Conservation (phyloP, 208 protist genomes). For the Leishmania tropica region DNA sequence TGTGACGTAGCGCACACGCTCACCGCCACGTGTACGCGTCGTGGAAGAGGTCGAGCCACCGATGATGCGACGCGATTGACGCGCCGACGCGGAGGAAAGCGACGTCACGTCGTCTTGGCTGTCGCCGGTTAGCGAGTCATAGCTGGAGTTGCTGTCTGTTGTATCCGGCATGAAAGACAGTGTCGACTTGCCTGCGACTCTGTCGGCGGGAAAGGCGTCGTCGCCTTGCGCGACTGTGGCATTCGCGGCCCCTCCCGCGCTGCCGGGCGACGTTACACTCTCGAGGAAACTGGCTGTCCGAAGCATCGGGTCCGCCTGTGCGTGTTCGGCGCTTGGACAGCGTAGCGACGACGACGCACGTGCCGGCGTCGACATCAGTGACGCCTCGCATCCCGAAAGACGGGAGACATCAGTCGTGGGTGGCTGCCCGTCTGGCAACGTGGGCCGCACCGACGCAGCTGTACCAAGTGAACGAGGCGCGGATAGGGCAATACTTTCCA, state of each 20-base stretch:
- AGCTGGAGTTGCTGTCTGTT: not conserved
- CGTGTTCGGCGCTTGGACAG: not conserved
- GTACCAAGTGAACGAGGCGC: not conserved
- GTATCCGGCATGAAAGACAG: constrained; percentile 9
- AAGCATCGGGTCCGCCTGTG: not conserved
- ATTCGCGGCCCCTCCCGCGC: not conserved
- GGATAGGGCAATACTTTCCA: not conserved
- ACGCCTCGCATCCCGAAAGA: not conserved
- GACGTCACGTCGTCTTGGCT: not conserved
- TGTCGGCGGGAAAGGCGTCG: not conserved
- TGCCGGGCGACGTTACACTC: not conserved
- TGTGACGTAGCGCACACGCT: not conserved
- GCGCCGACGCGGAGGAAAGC: not conserved
- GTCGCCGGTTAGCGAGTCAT: not conserved
- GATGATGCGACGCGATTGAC: not conserved
- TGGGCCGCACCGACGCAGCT: not conserved
- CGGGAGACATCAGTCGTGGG: not conserved
- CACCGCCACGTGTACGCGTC: not conserved
- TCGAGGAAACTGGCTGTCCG: not conserved
- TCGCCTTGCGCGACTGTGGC: not conserved
- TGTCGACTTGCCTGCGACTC: not conserved
- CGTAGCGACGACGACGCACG: not conserved
- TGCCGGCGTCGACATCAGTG: not conserved
- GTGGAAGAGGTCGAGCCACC: not conserved
- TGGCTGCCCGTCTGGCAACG: constrained; percentile 9